A percentile compares a stretch with the other conserved stretches of the same genome.
phyloP scores from a whole-genome alignment of 352 stramenopile genomes.

The Phytophthora syringae region DNA sequence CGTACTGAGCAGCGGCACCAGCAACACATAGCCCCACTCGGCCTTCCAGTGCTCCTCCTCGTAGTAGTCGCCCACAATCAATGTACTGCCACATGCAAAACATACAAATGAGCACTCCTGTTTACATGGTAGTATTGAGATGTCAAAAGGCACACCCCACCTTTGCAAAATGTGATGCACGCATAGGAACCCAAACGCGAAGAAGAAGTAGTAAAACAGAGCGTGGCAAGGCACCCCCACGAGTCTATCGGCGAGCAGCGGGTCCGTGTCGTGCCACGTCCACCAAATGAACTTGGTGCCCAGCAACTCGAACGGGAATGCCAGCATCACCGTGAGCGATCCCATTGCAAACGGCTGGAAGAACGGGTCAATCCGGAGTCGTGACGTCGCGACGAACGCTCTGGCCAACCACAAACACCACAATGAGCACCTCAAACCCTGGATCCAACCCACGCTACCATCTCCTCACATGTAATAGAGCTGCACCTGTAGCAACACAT shows the following conservation, averaged over 20 bases:
- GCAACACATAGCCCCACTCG: conserved; percentile 69
- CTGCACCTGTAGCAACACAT: conserved; percentile 69
- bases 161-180: conserved; percentile 66
- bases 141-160: conserved; percentile 26
- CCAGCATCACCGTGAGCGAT: conserved; percentile 55
- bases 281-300: conserved; percentile 86
- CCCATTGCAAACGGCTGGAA: conserved; percentile 78
- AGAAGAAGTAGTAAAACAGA: conserved; percentile 76
- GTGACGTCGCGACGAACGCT: conserved; percentile 73
- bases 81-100: conserved; percentile 36
- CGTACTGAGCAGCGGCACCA: conserved; percentile 58
- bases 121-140: conserved; percentile 1
- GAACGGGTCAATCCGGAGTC: conserved; percentile 75
- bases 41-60: conserved; percentile 63
- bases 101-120: conserved; percentile 10
- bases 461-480: conserved; percentile 81
- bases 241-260: conserved; percentile 60
- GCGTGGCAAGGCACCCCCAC: conserved; percentile 71
- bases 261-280: conserved; percentile 87
- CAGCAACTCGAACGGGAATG: conserved; percentile 78
- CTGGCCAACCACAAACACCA: conserved; percentile 33
- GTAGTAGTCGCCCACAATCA: conserved; percentile 68
- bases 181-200: conserved; percentile 55
- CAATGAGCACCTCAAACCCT: not conserved
- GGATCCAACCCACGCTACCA: not conserved